phyloP scores from a whole-genome alignment of 2,329 filamentous ascomycete genomes.

The Trichoderma guizhouense region DNA sequence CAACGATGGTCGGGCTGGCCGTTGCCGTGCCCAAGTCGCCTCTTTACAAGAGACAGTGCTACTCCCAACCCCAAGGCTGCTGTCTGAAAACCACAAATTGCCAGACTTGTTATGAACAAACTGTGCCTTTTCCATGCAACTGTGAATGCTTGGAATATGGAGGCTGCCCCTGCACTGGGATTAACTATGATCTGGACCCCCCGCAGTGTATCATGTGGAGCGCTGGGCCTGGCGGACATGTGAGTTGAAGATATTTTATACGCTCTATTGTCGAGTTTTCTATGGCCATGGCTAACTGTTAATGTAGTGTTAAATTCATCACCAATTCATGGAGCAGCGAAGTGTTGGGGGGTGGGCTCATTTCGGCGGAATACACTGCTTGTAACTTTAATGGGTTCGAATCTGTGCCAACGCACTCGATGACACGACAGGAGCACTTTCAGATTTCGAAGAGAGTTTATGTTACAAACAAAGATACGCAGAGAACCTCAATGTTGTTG shows the following conservation, averaged over 20 bases:
- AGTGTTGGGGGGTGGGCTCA: background rate
- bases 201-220: background rate
- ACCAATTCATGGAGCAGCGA: background rate
- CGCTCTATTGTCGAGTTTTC: background rate
- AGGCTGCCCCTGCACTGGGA: constrained; percentile 6
- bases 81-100: background rate
- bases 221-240: background rate
- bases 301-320: background rate
- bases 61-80: background rate
- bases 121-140: background rate
- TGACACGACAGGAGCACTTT: background rate
- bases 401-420: background rate
- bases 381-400: background rate
- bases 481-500: background rate
- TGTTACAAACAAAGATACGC: background rate
- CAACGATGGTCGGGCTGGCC: constrained; percentile 1
- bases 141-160: background rate
- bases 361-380: background rate
- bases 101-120: constrained; percentile 4
- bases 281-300: background rate
- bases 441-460: background rate
- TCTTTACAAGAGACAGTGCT: constrained; percentile 7
- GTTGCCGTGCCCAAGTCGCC: constrained; percentile 5
- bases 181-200: background rate
- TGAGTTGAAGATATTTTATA: background rate